Evolutionary conservation across 305 asterid species (phyloP).

Genomic region (Fraxinus latifolia): DNA sequence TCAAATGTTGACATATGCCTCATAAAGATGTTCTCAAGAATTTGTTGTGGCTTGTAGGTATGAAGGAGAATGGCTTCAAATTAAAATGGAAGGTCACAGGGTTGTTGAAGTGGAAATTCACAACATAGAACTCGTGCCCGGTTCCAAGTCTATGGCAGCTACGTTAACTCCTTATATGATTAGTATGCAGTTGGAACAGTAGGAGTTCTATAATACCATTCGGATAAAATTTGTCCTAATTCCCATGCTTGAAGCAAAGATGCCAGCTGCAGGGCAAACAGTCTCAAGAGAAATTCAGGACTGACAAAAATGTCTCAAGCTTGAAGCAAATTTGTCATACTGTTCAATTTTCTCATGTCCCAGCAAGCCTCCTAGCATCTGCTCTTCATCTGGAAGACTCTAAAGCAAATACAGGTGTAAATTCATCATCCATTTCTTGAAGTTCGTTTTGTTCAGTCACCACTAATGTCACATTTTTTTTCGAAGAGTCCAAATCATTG

Average conservation of each 20-base stretch:
- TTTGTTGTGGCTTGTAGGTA: conserved; percentile 44
- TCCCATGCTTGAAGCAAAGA: conserved; percentile 77
- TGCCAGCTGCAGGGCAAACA: conserved; percentile 81
- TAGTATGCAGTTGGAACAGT: conserved; percentile 1
- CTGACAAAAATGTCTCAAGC: too few species aligned
- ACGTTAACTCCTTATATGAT: not conserved
- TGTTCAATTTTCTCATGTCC: too few species aligned
- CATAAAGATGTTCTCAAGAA: not conserved
- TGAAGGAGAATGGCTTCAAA: conserved; percentile 97
- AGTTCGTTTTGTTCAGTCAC: too few species aligned
- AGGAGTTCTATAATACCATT: conserved; percentile 13
- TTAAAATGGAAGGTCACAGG: conserved; percentile 92
- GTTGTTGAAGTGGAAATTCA: conserved; percentile 35
- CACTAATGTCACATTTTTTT: too few species aligned
- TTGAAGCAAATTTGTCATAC: too few species aligned
- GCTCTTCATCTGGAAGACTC: too few species aligned
- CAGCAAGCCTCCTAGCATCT: too few species aligned
- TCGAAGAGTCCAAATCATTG: too few species aligned
- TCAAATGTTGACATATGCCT: conserved; percentile 1
- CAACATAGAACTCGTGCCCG: too few species aligned
- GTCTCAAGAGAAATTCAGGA: conserved; percentile 36
- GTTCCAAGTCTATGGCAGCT: too few species aligned
- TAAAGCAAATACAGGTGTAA: too few species aligned
- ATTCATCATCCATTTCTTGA: too few species aligned
- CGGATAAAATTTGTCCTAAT: conserved; percentile 18